Evolutionary conservation across 192 early-diverging fungal genomes (phyloP).

Genomic region (Umbelopsis sp.): DNA sequence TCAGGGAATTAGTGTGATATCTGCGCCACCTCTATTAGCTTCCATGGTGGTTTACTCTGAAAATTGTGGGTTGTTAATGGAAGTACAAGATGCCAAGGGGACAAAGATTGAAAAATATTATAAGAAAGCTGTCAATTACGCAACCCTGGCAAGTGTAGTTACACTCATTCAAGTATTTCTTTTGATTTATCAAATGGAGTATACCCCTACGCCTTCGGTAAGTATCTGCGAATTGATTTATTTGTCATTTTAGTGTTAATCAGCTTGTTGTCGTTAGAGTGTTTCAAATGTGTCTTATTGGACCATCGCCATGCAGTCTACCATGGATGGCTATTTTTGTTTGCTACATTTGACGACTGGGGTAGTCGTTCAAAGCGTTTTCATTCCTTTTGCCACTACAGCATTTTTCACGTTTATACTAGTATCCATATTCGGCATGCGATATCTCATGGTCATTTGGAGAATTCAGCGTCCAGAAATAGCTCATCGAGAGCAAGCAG

Average conservation of each 20-base stretch:
- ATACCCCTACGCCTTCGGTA: conserved; percentile 70
- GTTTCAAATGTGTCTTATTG: conserved; percentile 70
- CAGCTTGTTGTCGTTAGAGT: conserved; percentile 31
- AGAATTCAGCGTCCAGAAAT: conserved; percentile 65
- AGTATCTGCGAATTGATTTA: neutral
- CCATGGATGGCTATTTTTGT: conserved; percentile 69
- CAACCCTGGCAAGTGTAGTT: conserved; percentile 45
- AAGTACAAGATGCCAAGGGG: conserved; percentile 39
- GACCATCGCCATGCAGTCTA: conserved; percentile 61
- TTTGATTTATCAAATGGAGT: conserved; percentile 64
- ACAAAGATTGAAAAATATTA: conserved; percentile 58
- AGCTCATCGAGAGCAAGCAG: conserved; percentile 4
- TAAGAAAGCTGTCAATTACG: conserved; percentile 53
- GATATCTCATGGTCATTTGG: conserved; percentile 73
- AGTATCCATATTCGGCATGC: conserved; percentile 70
- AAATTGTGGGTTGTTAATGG: conserved; percentile 44
- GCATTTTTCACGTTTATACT: conserved; percentile 68
- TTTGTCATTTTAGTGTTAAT: neutral
- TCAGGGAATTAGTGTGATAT: conserved; percentile 51
- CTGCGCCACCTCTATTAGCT: conserved; percentile 41
- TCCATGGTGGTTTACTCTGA: conserved; percentile 51
- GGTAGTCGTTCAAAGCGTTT: conserved; percentile 53
- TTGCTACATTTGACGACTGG: conserved; percentile 63
- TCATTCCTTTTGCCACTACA: conserved; percentile 61
- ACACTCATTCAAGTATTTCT: conserved; percentile 45